These are phyloP conservation scores for Metschnikowia baotianmanensis DNA, from an alignment of 805 yeast genomes.

Conservation along the genomic window DNA sequence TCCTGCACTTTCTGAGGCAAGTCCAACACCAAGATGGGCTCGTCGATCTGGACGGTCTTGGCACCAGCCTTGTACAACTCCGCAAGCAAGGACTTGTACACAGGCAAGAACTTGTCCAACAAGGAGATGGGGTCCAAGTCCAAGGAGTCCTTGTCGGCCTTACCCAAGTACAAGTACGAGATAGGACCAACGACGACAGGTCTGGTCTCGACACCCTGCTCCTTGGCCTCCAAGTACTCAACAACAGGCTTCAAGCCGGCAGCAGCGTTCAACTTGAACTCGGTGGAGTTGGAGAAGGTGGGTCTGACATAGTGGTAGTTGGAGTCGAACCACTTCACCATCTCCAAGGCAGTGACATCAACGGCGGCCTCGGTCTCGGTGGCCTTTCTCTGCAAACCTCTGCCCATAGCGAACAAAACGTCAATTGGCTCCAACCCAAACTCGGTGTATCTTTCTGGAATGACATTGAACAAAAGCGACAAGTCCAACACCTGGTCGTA, in stretches of 20 bases:
- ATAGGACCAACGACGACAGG: constrained; percentile 97
- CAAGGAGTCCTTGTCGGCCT: constrained; percentile 96
- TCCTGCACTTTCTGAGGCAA: constrained; percentile 79
- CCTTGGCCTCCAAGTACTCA: constrained; percentile 98
- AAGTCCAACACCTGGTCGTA: constrained; percentile 96
- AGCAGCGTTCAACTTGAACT: constrained; percentile 79
- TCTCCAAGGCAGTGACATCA: constrained; percentile 97
- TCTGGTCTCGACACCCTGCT: constrained; percentile 92
- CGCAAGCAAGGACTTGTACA: constrained; percentile 82
- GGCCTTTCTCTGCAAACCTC: constrained; percentile 98
- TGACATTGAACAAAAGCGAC: constrained; percentile 88
- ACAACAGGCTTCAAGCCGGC: constrained; percentile 92
- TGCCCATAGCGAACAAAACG: constrained; percentile 97
- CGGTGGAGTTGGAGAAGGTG: constrained; percentile 92
- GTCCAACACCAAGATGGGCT: constrained; percentile 94
- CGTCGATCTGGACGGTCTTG: constrained; percentile 91
- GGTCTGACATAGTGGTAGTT: constrained; percentile 99
- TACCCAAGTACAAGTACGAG: constrained; percentile 91
- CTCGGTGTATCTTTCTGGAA: constrained; percentile 96
- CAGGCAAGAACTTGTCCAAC: constrained; percentile 87
- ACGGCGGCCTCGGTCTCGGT: constrained; percentile 84
- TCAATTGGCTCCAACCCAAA: constrained; percentile 85
- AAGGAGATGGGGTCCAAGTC: constrained; percentile 92
- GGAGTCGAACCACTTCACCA: constrained; percentile 99
- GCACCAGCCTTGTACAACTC: constrained; percentile 96